Evolutionary conservation across 75 land plant genomes (phyloP), one percentile per base, ranked within the genome.

Genomic region (Isoetes taiwanensis): DNA sequence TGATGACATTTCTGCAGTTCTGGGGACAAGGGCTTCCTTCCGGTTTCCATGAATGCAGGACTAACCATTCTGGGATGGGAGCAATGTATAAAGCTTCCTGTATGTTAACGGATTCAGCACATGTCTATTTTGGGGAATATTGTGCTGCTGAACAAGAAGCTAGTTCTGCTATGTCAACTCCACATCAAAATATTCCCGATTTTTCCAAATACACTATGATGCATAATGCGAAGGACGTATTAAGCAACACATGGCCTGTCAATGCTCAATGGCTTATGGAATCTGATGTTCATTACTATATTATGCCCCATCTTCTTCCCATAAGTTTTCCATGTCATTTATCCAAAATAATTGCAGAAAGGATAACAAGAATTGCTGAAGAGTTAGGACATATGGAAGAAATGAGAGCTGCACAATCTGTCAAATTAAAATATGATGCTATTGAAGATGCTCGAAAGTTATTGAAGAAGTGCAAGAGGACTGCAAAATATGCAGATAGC

Each of bases 1-100:
- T 69, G 35, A 52, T 87, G 24, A 79, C 77, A 75, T 69, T 73
- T 46, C 78, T 91, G 19, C 98, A 91, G 67, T 91, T 91, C 69
- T 91, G 95, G 98, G 78, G 78, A 63, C 98, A 84, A 64, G 82
- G 85, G 37, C 58, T 41, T 41, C 10, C 32, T 16, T 20, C 9
- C 48, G 39, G 28, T 19, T 16, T 25, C 19, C 46, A 43, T 28
- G 29, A 14, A 32, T 0, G 28, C 28, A 9, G 3, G 20, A 43
- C 39, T 35, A 29, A 28, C 27, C 27, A 48, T 34, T 34, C 17
- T 71, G 61, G 27, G 25, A 46, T 5, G 25, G 4, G 6, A 46
- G 16, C 23, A 46, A 19, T 46, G 19, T 53, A 26, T 20, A 46
- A 21, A 34, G 41, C 56, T 41, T 32, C 20, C 40, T 53, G 43